Conservation (phyloP, 345 rosid genomes). For the Corchorus capsularis region DNA sequence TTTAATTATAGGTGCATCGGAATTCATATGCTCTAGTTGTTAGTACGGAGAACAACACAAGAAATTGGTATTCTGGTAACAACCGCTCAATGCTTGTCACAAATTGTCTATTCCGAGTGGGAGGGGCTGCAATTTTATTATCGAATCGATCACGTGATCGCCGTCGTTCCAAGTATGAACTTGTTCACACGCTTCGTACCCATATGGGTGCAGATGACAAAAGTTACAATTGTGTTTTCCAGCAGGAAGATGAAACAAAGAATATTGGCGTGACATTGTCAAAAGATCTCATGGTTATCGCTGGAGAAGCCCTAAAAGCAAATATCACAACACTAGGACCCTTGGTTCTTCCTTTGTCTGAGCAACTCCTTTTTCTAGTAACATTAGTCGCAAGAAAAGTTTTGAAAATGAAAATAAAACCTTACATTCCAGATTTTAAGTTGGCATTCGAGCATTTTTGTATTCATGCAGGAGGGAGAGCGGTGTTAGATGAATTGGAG, state of each 20-base stretch:
- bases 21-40: conserved; percentile 61
- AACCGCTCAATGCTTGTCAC: conserved; percentile 60
- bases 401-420: conserved; percentile 47
- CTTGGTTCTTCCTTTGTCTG: conserved; percentile 59
- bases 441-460: conserved; percentile 79
- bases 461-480: conserved; percentile 71
- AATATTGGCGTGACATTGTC: conserved; percentile 53
- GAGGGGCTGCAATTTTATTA: conserved; percentile 59
- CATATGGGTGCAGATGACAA: conserved; percentile 58
- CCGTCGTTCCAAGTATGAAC: conserved; percentile 48
- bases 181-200: conserved; percentile 55
- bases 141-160: conserved; percentile 48
- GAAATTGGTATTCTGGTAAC: conserved; percentile 51
- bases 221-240: conserved; percentile 50
- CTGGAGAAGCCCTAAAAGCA: conserved; percentile 64
- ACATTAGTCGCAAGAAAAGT: conserved; percentile 43
- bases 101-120: conserved; percentile 57
- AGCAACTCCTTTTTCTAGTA: conserved; percentile 49
- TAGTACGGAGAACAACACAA: conserved; percentile 56
- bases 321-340: conserved; percentile 71
- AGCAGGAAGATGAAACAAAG: conserved; percentile 51
- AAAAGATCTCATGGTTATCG: conserved; percentile 58
- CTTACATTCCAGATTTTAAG: conserved; percentile 66
- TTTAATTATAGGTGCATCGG: conserved; percentile 41
- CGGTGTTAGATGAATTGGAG: conserved; percentile 65